These are phyloP conservation scores for Oropetium thomaeum DNA, from an alignment of 176 grass and related monocot species.

Conservation along the genomic window DNA sequence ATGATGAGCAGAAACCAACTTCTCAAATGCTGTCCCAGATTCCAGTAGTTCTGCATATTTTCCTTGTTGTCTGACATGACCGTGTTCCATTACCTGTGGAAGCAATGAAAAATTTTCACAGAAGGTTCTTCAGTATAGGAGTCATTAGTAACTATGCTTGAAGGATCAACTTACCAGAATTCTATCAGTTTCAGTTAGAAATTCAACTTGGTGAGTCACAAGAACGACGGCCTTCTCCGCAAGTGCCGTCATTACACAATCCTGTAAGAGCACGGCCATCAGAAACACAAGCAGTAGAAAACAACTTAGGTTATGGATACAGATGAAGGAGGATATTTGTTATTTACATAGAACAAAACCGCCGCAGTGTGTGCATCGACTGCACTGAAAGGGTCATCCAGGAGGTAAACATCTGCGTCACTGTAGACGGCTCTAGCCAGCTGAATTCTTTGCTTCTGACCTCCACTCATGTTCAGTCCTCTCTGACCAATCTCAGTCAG, in stretches of 20 bases:
- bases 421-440: conserved; percentile 90
- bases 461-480: conserved; percentile 97
- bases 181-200: conserved; percentile 58
- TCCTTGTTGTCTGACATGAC: conserved; percentile 65
- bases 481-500: conserved; percentile 90
- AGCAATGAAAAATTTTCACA: background rate
- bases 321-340: background rate
- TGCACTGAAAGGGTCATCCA: conserved; percentile 92
- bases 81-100: conserved; percentile 74
- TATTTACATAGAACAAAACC: conserved; percentile 86
- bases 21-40: conserved; percentile 77
- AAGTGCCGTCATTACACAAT: conserved; percentile 94
- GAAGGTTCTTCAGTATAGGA: background rate
- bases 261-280: conserved; percentile 46
- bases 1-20: conserved; percentile 71
- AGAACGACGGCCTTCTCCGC: conserved; percentile 81
- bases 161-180: conserved; percentile 58
- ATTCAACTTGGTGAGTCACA: conserved; percentile 95
- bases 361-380: conserved; percentile 86
- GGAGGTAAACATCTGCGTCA: conserved; percentile 74
- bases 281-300: background rate
- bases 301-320: background rate
- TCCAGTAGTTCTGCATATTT: conserved; percentile 63
- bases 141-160: background rate
- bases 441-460: conserved; percentile 97